These are phyloP conservation scores for Cercospora brassicicola DNA, from an alignment of 2,329 filamentous ascomycete species.

Conservation along the genomic window DNA sequence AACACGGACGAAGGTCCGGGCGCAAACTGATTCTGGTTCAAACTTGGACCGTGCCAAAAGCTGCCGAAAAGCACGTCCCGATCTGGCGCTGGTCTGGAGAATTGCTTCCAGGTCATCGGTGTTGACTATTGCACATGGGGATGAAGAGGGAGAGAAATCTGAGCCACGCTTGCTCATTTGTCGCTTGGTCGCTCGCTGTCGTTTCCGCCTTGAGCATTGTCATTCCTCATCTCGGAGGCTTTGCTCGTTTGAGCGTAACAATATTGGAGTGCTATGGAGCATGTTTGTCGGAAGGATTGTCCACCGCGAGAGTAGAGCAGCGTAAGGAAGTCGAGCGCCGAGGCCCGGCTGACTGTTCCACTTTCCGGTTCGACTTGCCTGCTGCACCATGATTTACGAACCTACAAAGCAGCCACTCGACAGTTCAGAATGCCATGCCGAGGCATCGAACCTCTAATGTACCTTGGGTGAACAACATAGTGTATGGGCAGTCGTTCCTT, in stretches of 20 bases:
- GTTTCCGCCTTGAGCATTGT: neutral
- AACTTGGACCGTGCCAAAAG: neutral
- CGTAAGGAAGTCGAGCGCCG: neutral
- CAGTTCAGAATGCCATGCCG: neutral
- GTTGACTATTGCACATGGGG: no score
- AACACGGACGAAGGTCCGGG: neutral
- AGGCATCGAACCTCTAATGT: neutral
- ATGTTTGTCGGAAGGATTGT: neutral
- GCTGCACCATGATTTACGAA: neutral
- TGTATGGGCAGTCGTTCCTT: no score
- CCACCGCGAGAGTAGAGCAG: neutral
- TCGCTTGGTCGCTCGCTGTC: neutral
- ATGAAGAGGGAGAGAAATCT: neutral
- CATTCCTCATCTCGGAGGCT: neutral
- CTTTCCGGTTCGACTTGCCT: neutral
- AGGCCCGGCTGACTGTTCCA: neutral
- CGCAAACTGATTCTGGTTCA: neutral
- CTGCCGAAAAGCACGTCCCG: neutral
- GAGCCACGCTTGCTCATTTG: neutral
- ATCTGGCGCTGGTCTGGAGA: neutral
- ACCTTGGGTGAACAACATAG: neutral
- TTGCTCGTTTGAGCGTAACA: neutral
- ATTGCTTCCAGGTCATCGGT: neutral
- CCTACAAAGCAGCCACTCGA: neutral
- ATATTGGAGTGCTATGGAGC: neutral